phyloP scores from a whole-genome alignment of 805 yeast species.

The Ogataea henricii region DNA sequence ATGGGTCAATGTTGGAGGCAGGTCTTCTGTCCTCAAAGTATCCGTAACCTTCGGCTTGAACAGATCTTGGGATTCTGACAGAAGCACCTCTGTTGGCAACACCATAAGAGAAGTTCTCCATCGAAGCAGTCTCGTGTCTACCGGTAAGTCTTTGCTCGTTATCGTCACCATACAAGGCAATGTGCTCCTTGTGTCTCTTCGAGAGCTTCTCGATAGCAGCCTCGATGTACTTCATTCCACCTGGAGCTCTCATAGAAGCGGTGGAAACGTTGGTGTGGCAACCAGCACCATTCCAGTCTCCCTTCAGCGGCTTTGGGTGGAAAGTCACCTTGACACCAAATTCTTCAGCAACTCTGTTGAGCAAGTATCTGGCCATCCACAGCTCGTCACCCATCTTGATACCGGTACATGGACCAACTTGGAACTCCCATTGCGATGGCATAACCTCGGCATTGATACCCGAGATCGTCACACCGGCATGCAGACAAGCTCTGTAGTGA shows the following conservation, averaged over 20 bases:
- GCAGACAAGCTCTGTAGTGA: conserved; percentile 96
- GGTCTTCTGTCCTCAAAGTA: conserved; percentile 99
- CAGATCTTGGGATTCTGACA: conserved; percentile 97
- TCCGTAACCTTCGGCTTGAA: conserved; percentile 96
- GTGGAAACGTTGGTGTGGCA: conserved; percentile 99
- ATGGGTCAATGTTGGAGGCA: conserved; percentile 98
- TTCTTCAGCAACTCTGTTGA: conserved; percentile 96
- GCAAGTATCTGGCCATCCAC: conserved; percentile 92
- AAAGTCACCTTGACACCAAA: conserved; percentile 97
- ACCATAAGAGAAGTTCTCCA: conserved; percentile 89
- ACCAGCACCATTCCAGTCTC: conserved; percentile 99
- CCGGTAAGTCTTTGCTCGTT: conserved; percentile 96
- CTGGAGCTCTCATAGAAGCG: conserved; percentile 83
- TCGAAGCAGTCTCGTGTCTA: conserved; percentile 96
- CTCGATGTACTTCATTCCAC: conserved; percentile 95
- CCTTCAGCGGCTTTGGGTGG: conserved; percentile 99
- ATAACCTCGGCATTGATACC: conserved; percentile 99
- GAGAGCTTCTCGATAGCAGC: conserved; percentile 90
- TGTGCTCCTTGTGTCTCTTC: conserved; percentile 95
- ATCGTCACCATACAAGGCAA: conserved; percentile 92
- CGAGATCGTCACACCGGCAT: conserved; percentile 85
- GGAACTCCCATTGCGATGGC: conserved; percentile 99
- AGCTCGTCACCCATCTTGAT: conserved; percentile 96
- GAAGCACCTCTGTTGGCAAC: conserved; percentile 99
- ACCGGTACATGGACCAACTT: conserved; percentile 97